phyloP scores from a whole-genome alignment of 345 rosid genomes.

The Luvunga scandens region DNA sequence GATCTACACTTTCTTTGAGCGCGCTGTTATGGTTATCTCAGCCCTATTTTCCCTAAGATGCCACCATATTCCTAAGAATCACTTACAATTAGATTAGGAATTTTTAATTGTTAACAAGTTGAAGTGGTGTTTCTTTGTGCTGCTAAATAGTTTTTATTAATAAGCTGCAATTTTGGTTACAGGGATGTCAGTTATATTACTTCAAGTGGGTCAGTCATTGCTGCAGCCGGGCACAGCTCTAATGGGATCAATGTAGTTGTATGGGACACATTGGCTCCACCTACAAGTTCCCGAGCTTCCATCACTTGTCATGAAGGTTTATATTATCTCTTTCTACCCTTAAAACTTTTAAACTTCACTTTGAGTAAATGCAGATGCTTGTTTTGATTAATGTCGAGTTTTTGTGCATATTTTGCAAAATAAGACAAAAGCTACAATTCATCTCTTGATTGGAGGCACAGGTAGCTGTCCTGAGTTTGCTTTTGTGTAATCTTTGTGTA shows the following conservation, averaged over 20 bases:
- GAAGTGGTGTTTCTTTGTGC: background rate
- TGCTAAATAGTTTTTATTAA: background rate
- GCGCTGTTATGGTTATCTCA: background rate
- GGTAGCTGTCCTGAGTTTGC: background rate
- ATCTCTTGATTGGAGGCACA: background rate
- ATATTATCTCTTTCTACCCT: background rate
- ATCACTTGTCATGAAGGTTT: conserved; percentile 87
- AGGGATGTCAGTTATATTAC: conserved; percentile 85
- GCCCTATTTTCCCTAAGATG: background rate
- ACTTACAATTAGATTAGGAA: background rate
- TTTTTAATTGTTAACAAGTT: background rate
- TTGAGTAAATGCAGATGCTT: background rate
- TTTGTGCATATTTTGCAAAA: background rate
- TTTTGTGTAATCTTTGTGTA: background rate
- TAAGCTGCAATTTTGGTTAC: conserved; percentile 29
- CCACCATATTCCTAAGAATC: background rate
- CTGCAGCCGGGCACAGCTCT: conserved; percentile 79
- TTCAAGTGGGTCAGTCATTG: conserved; percentile 87
- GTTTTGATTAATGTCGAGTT: conserved; percentile 3
- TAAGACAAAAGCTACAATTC: background rate
- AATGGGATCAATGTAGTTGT: conserved; percentile 80
- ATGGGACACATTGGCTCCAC: conserved; percentile 96
- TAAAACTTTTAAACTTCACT: background rate
- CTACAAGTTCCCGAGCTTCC: conserved; percentile 80
- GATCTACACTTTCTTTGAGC: background rate